These are phyloP conservation scores for Mangifera indica DNA, from an alignment of 345 rosid genomes.

Conservation along the genomic window DNA sequence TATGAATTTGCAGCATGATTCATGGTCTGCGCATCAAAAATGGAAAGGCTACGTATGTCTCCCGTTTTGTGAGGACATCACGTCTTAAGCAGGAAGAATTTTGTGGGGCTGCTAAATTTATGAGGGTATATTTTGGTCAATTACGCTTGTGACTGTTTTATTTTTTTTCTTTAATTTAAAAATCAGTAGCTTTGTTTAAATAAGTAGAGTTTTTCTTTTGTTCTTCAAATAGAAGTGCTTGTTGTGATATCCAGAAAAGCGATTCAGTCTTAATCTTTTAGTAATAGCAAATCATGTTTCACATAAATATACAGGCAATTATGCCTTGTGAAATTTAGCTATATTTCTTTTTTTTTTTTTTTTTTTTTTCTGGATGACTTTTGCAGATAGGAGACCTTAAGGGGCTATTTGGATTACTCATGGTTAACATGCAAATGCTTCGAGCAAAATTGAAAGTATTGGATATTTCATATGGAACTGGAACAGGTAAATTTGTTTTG, in stretches of 20 bases:
- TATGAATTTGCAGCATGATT: conserved; percentile 62
- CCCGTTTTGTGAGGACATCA: conserved; percentile 82
- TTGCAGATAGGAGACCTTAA: conserved; percentile 94
- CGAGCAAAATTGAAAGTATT: conserved; percentile 74
- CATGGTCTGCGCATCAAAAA: conserved; percentile 86
- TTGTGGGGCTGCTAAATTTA: conserved; percentile 77
- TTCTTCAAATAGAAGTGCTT: too few relatives aligned
- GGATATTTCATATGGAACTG: conserved; percentile 74
- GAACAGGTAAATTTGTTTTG: conserved; percentile 64
- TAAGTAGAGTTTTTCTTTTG: too few relatives aligned
- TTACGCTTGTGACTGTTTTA: too few relatives aligned
- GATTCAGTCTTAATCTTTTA: too few relatives aligned
- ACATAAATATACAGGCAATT: too few relatives aligned
- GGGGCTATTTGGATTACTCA: conserved; percentile 82
- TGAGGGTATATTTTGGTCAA: too few relatives aligned
- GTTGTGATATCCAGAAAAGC: too few relatives aligned
- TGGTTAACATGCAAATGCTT: conserved; percentile 69
- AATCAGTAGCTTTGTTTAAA: too few relatives aligned
- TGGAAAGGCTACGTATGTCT: conserved; percentile 86
- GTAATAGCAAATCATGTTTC: too few relatives aligned
- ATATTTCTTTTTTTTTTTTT: too few relatives aligned
- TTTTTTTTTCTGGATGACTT: too few relatives aligned
- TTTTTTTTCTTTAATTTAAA: too few relatives aligned
- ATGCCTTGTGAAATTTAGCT: not conserved
- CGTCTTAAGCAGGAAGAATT: conserved; percentile 85